Conservation (phyloP, 306 rosid species). For the Inga leiocalycina region DNA sequence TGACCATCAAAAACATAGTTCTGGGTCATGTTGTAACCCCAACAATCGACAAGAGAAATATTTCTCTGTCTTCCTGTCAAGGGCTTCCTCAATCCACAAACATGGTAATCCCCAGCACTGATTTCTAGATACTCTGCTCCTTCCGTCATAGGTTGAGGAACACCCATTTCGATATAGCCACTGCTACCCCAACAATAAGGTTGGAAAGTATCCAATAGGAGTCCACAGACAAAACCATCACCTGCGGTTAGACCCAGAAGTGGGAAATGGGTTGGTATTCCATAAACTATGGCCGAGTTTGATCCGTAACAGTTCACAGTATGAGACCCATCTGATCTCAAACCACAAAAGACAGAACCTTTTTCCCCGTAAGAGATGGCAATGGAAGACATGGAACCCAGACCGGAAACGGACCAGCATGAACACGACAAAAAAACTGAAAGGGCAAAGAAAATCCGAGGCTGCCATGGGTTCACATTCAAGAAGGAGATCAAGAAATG, state of each 20-base stretch:
- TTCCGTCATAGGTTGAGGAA: conserved; percentile 78
- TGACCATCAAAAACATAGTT: conserved; percentile 74
- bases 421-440: conserved; percentile 55
- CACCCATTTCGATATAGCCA: conserved; percentile 74
- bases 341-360: conserved; percentile 79
- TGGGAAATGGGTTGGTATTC: conserved; percentile 66
- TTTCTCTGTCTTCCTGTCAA: conserved; percentile 62
- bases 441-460: conserved; percentile 38
- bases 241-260: conserved; percentile 87
- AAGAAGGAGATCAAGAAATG: conserved; percentile 41
- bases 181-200: conserved; percentile 98
- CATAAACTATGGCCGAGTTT: conserved; percentile 75
- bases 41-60: conserved; percentile 79
- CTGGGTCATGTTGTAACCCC: conserved; percentile 94
- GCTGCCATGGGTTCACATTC: conserved; percentile 45
- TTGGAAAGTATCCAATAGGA: conserved; percentile 70
- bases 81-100: conserved; percentile 76
- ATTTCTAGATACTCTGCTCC: conserved; percentile 75
- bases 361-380: conserved; percentile 90
- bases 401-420: conserved; percentile 55
- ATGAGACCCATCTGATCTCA: conserved; percentile 89
- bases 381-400: conserved; percentile 91
- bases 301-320: conserved; percentile 79
- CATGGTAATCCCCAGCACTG: conserved; percentile 93
- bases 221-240: conserved; percentile 91